These are phyloP conservation scores for Barbarea vulgaris DNA, from an alignment of 345 rosid species.

Conservation along the genomic window DNA sequence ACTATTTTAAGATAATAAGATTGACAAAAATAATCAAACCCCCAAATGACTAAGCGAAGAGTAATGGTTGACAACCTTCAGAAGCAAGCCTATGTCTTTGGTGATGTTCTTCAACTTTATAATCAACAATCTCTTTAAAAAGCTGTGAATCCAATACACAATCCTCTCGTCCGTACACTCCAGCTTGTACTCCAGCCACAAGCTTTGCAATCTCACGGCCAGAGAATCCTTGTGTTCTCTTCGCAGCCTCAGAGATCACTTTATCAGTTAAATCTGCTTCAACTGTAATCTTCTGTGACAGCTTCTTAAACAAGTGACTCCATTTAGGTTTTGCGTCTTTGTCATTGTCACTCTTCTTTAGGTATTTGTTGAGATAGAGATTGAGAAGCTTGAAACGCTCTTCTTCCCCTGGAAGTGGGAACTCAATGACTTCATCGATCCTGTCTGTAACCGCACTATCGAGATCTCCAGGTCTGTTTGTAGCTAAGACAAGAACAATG, in stretches of 20 bases:
- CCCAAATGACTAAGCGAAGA: slow-evolving; percentile 33
- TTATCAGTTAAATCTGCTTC: slow-evolving; percentile 63
- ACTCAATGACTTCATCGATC: slow-evolving; percentile 87
- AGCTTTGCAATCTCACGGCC: slow-evolving; percentile 97
- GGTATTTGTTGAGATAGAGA: slow-evolving; percentile 71
- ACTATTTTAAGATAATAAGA: neutral
- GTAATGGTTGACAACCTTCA: slow-evolving; percentile 30
- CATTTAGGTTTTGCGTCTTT: slow-evolving; percentile 38
- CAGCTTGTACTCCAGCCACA: slow-evolving; percentile 89
- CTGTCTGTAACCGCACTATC: slow-evolving; percentile 88
- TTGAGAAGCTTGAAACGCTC: slow-evolving; percentile 80
- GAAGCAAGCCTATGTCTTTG: slow-evolving; percentile 69
- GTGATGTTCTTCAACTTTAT: slow-evolving; percentile 81
- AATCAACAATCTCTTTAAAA: slow-evolving; percentile 76
- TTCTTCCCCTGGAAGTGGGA: slow-evolving; percentile 85
- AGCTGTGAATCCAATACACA: slow-evolving; percentile 70
- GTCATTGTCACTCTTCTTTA: slow-evolving; percentile 44
- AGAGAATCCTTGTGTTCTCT: slow-evolving; percentile 84
- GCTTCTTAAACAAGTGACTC: slow-evolving; percentile 55
- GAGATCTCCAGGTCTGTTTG: slow-evolving; percentile 94
- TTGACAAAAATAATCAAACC: slow-evolving; percentile 2
- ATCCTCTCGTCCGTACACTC: slow-evolving; percentile 73
- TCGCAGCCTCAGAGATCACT: slow-evolving; percentile 72
- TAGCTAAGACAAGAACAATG: slow-evolving; percentile 83
- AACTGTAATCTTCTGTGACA: slow-evolving; percentile 62